Base-by-base conservation (phyloP, 2,329 filamentous ascomycete species). In the Thielaviopsis musarum region DNA sequence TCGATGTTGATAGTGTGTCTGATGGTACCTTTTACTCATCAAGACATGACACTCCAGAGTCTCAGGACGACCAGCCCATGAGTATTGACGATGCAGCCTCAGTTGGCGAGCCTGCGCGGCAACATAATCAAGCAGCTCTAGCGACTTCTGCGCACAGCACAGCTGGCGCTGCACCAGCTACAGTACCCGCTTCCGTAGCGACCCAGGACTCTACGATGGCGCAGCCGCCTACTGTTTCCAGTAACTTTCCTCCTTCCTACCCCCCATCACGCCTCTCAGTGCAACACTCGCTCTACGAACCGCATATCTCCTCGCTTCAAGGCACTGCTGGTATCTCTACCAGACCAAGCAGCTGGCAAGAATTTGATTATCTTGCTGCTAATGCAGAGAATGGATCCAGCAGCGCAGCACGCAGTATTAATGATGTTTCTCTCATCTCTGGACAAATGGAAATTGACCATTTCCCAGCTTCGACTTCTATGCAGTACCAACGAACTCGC, bases 21-120 rank as follows among this genome's bases (percentile, higher is more conserved):
- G 86, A 94, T 70, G 90, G 94, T 68, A 93, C 90, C 49, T 95
- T 95, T 72, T 96, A 97, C 76, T 96, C 91, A 65, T 96, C 91
- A 73, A 88, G 86, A 74, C 85, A 91, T 75, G 87, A 91, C 70
- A 95, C 90, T 64, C 80, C 81, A 62, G 76, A 81, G 59, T 77
- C 75, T 30, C 74, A 72, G 9, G 58, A 53, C 15, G 54, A 57
- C 45, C 57, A 59, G 49, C 38, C 60, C 19, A 59, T 61, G 54
- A 61, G 60, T 54, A 56, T 60, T 51, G 55, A 57, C 34, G 60
- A 61, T 52, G 60, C 57, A 24, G 60, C 53, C 13, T 61, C 60
- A 24, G 60, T 61, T 49, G 60, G 60, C 34, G 57, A 61, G 7
- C 34, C 57, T 22, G n/a, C 34, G 19, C 28, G 17, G 19, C 21